Conservation (phyloP, 164 flowering plant genomes). For the Saururus chinensis region DNA sequence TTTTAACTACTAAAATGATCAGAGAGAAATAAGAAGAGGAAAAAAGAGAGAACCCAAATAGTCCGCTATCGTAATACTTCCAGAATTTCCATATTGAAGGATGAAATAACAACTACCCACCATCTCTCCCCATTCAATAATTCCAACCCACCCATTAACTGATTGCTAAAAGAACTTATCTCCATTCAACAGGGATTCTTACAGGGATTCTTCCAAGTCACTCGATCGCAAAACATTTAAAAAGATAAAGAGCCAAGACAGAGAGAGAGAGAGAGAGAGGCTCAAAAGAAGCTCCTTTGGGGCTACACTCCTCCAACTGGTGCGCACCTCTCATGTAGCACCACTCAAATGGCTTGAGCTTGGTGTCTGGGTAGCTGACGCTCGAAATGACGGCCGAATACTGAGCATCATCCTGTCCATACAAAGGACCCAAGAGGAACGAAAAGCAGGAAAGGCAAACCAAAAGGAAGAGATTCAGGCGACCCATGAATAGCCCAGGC, state of each 20-base stretch:
- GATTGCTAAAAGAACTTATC: background rate
- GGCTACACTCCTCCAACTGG: background rate
- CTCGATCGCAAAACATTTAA: background rate
- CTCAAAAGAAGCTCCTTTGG: background rate
- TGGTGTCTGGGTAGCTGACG: slow-evolving; percentile 38
- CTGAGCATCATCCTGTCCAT: background rate
- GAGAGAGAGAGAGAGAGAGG: background rate
- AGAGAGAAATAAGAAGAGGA: too few species aligned
- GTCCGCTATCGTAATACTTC: too few species aligned
- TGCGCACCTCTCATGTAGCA: slow-evolving; percentile 68
- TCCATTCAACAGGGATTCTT: background rate
- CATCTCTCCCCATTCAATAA: background rate
- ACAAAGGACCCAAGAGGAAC: background rate
- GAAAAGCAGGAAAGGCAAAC: background rate
- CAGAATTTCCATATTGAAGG: too few species aligned
- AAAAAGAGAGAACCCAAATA: too few species aligned
- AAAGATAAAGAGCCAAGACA: background rate
- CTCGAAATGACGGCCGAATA: slow-evolving; percentile 33
- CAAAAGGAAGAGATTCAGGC: background rate
- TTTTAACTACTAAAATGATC: too few species aligned
- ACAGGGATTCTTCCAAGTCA: too few species aligned
- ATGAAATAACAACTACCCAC: background rate
- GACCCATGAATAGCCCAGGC: background rate
- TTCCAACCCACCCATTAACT: background rate
- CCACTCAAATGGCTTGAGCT: slow-evolving; percentile 51